A percentile compares a stretch with the other conserved stretches of the same genome.
Conservation (phyloP, 129 eudicot species). For the Pseudognaphalium luteoalbum region DNA sequence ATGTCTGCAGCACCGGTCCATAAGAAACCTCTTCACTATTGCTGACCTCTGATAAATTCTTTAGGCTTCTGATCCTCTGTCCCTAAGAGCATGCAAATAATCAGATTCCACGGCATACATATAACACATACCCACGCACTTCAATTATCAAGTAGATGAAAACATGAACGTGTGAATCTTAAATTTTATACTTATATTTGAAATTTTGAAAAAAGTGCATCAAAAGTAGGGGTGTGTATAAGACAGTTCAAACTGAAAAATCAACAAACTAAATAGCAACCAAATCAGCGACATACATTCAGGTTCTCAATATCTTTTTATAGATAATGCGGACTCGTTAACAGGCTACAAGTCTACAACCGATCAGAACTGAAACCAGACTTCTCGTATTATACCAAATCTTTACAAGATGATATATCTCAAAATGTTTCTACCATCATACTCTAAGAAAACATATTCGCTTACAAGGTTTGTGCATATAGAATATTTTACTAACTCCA, state of each 20-base stretch:
- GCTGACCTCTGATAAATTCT: slow-evolving; percentile 32
- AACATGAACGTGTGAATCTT: no score
- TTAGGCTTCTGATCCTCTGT: slow-evolving; percentile 41
- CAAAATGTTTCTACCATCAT: not conserved
- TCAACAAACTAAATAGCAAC: not conserved
- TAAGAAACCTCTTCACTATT: slow-evolving; percentile 39
- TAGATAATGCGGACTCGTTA: no score
- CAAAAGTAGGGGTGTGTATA: not conserved
- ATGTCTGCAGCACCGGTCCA: slow-evolving; percentile 68
- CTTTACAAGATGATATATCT: not conserved
- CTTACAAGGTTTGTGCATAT: not conserved
- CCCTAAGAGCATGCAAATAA: slow-evolving; percentile 37
- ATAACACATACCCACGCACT: not conserved
- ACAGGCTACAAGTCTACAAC: not conserved
- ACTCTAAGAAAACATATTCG: not conserved
- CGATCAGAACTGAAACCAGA: not conserved
- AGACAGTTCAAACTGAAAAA: not conserved
- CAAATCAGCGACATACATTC: not conserved
- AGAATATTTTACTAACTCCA: not conserved
- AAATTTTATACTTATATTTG: no score
- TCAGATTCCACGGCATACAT: not conserved
- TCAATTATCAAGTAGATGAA: no score
- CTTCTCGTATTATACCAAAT: not conserved
- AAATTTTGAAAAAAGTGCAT: not conserved
- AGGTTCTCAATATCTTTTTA: not conserved